Percentiles rank a stretch among this genome's conserved stretches.
These are phyloP conservation scores for Malania oleifera DNA, from an alignment of 164 flowering plant species.

Conservation along the genomic window DNA sequence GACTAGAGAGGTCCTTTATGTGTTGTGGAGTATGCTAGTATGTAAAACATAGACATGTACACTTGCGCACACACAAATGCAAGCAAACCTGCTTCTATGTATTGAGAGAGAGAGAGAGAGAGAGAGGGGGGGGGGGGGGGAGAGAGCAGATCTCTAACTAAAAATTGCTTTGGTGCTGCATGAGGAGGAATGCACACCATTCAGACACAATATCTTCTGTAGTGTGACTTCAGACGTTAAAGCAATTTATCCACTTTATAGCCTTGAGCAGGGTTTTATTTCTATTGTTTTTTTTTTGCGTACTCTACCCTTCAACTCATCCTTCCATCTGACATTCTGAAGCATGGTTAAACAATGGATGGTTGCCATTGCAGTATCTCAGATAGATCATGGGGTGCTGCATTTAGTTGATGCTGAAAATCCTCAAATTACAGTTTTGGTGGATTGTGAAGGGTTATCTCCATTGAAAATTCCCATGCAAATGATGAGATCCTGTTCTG, in stretches of 20 bases:
- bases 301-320: no score
- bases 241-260: neutral
- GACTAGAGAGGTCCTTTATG: no score
- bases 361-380: constrained; percentile 60
- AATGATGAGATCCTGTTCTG: constrained; percentile 63
- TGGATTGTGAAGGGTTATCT: constrained; percentile 86
- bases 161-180: neutral
- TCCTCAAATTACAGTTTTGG: constrained; percentile 67
- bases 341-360: neutral
- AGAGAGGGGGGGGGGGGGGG: no score
- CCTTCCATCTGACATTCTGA: neutral
- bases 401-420: constrained; percentile 45
- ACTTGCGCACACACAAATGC: no score
- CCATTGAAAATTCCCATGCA: constrained; percentile 81
- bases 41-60: no score
- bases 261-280: no score
- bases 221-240: neutral
- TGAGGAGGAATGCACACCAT: neutral
- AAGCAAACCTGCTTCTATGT: no score
- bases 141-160: neutral
- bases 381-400: constrained; percentile 71
- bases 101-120: no score
- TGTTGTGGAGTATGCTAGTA: no score
- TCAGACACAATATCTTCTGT: neutral
- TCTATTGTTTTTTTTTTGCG: no score